phyloP scores from a whole-genome alignment of 169 alveolate genomes.

The Amoebophrya sp. region DNA sequence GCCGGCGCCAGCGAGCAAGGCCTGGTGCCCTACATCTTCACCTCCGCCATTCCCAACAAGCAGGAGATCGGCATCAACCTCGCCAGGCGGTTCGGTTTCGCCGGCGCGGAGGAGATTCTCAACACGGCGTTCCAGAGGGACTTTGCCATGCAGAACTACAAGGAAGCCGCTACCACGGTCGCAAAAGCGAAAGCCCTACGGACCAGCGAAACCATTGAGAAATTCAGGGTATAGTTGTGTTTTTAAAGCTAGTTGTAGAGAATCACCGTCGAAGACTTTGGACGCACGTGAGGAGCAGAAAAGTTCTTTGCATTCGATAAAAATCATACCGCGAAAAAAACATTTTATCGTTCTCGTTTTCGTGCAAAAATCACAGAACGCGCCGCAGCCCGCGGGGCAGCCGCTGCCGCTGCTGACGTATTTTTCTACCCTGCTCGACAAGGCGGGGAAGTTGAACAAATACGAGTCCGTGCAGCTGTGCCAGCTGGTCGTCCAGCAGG shows the following conservation, averaged over 20 bases:
- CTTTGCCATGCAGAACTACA: conserved; percentile 55
- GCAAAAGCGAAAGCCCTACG: conserved; percentile 84
- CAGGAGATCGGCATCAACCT: background rate
- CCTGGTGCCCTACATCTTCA: background rate
- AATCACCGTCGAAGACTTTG: too few relatives aligned
- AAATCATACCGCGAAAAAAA: too few relatives aligned
- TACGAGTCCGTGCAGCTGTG: conserved; percentile 94
- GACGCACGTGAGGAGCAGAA: too few relatives aligned
- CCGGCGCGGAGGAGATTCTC: conserved; percentile 7
- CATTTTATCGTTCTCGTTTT: too few relatives aligned
- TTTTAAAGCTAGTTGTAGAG: too few relatives aligned
- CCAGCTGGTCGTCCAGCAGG: conserved; percentile 90
- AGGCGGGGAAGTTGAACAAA: conserved; percentile 80
- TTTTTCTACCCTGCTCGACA: conserved; percentile 90
- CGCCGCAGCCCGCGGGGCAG: background rate
- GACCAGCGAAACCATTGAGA: conserved; percentile 82
- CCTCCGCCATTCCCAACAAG: background rate
- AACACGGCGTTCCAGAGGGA: conserved; percentile 46
- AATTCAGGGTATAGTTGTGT: conserved; percentile 68
- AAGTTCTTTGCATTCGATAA: too few relatives aligned
- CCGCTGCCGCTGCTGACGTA: conserved; percentile 83
- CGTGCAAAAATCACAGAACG: too few relatives aligned
- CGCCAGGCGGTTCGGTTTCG: background rate
- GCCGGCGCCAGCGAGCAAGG: conserved; percentile 23
- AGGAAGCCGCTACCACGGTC: conserved; percentile 89